Conservation (phyloP, 345 rosid genomes). For the Microcos paniculata region DNA sequence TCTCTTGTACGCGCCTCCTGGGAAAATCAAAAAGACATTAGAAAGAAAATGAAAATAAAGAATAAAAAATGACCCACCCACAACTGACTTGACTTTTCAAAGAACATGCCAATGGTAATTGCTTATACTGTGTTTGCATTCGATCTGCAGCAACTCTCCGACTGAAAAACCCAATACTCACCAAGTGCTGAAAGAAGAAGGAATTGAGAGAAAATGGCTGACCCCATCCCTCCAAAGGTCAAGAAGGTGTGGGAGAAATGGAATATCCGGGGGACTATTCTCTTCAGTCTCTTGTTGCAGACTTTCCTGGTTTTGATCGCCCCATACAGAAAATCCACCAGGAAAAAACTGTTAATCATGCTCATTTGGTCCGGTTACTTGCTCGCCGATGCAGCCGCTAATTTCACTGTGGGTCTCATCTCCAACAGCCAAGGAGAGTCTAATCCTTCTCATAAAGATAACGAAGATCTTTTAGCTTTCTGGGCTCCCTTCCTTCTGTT, state of each 20-base stretch:
- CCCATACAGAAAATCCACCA: slow-evolving; percentile 47
- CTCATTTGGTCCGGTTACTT: slow-evolving; percentile 60
- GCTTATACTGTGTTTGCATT: background rate
- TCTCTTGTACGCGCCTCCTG: no score
- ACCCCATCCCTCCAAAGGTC: slow-evolving; percentile 33
- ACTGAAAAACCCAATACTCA: background rate
- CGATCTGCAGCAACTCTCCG: background rate
- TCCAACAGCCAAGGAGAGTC: slow-evolving; percentile 32
- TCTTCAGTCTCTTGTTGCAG: slow-evolving; percentile 58
- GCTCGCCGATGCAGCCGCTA: slow-evolving; percentile 62
- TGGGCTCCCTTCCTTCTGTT: slow-evolving; percentile 74
- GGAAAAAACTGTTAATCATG: slow-evolving; percentile 29
- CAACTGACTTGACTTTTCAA: no score
- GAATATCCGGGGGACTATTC: slow-evolving; percentile 57
- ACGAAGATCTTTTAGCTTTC: slow-evolving; percentile 45
- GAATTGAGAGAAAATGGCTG: slow-evolving; percentile 23
- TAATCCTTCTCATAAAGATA: background rate
- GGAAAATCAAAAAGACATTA: no score
- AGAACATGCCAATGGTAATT: background rate
- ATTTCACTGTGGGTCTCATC: slow-evolving; percentile 54
- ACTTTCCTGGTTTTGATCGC: slow-evolving; percentile 48
- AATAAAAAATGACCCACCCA: no score
- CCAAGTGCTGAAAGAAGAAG: background rate
- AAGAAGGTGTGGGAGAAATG: slow-evolving; percentile 44
- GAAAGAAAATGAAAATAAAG: no score